phyloP scores from a whole-genome alignment of 2,329 filamentous ascomycete genomes.

The Phialemonium atrogriseum region DNA sequence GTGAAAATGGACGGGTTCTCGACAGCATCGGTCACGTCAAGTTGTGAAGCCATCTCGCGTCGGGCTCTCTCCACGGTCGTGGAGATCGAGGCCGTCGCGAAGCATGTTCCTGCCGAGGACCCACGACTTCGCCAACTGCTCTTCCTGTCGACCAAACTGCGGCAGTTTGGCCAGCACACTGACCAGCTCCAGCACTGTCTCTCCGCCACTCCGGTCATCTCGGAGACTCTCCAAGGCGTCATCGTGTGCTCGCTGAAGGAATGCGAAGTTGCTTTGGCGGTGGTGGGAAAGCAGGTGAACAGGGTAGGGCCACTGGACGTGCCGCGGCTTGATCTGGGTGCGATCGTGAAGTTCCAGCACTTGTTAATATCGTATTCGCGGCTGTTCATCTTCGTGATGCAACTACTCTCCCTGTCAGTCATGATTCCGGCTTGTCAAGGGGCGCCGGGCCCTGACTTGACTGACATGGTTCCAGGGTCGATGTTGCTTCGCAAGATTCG shows the following conservation, averaged over 20 bases:
- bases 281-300: constrained; percentile 25
- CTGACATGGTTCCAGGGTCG: neutral
- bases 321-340: constrained; percentile 14
- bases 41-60: constrained; percentile 21
- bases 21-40: constrained; percentile 21
- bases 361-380: constrained; percentile 15
- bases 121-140: constrained; percentile 12
- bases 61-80: constrained; percentile 17
- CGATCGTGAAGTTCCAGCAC: constrained; percentile 16
- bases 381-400: constrained; percentile 11
- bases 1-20: constrained; percentile 25
- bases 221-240: constrained; percentile 18
- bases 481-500: neutral
- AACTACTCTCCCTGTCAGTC: constrained; percentile 2
- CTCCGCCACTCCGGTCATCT: constrained; percentile 16
- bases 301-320: constrained; percentile 19
- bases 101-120: constrained; percentile 7
- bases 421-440: neutral
- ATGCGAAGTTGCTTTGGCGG: constrained; percentile 20
- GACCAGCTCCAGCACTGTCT: constrained; percentile 18
- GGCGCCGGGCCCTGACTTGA: neutral
- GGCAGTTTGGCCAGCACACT: constrained; percentile 16
- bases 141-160: constrained; percentile 14
- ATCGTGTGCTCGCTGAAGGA: constrained; percentile 17
- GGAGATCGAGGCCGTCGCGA: constrained; percentile 21